Conservation (phyloP, 2,329 filamentous ascomycete species). For the Tolypocladium ovalisporum region DNA sequence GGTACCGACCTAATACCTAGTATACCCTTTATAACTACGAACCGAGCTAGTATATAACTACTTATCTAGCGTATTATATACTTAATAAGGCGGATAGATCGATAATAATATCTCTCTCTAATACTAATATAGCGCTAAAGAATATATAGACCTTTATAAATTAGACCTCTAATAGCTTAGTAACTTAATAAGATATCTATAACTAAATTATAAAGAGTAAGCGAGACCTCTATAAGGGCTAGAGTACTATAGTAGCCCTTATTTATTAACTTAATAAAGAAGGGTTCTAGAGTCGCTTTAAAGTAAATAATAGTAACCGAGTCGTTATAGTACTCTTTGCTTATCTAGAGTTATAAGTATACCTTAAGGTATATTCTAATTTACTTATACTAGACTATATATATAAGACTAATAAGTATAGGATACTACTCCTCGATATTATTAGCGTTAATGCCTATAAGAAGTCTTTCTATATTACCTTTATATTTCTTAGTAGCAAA, state of each 20-base stretch:
- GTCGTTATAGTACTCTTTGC: slow-evolving; percentile 11
- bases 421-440: neutral
- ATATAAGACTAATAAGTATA: neutral
- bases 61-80: slow-evolving; percentile 1
- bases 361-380: slow-evolving; percentile 9
- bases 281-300: slow-evolving; percentile 6
- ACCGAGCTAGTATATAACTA: neutral
- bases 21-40: slow-evolving; percentile 3
- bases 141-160: slow-evolving; percentile 7
- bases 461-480: neutral
- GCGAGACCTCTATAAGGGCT: slow-evolving; percentile 5
- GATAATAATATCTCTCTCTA: neutral
- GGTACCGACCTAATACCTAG: slow-evolving; percentile 1
- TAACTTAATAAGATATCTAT: slow-evolving; percentile 12
- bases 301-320: slow-evolving; percentile 5
- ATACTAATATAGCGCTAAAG: slow-evolving; percentile 2
- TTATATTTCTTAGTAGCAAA: slow-evolving; percentile 3
- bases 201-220: slow-evolving; percentile 9
- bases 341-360: slow-evolving; percentile 10
- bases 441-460: neutral
- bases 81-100: neutral
- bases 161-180: slow-evolving; percentile 4
- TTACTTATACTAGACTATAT: neutral
- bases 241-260: slow-evolving; percentile 8
- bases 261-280: slow-evolving; percentile 8